Evolutionary conservation across 2,329 filamentous ascomycete species (phyloP).

Genomic region (Nemania abortiva): DNA sequence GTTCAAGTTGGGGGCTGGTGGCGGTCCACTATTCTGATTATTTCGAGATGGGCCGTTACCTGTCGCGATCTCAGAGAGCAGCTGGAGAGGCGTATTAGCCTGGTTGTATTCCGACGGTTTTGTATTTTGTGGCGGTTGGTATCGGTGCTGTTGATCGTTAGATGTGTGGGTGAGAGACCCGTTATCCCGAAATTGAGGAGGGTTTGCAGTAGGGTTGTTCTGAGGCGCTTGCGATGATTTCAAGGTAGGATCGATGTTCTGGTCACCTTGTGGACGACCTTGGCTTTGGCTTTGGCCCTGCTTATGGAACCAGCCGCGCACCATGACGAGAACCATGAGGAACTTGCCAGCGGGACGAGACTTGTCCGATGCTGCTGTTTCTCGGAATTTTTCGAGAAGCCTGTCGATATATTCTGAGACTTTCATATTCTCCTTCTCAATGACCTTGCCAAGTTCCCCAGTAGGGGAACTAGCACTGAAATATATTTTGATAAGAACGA

Average conservation of each 20-base stretch:
- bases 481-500: slow-evolving; percentile 80
- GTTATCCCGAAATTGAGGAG: slow-evolving; percentile 12
- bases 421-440: slow-evolving; percentile 75
- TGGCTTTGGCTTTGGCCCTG: slow-evolving; percentile 44
- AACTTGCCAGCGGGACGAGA: slow-evolving; percentile 78
- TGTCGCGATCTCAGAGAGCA: slow-evolving; percentile 69
- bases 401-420: slow-evolving; percentile 74
- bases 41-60: slow-evolving; percentile 53
- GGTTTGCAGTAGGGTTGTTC: background rate
- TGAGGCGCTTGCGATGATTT: slow-evolving; percentile 23
- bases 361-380: slow-evolving; percentile 71
- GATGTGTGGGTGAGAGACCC: slow-evolving; percentile 19
- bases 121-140: slow-evolving; percentile 39
- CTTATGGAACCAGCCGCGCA: slow-evolving; percentile 76
- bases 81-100: slow-evolving; percentile 66
- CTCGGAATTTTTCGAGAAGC: slow-evolving; percentile 76
- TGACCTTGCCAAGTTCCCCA: slow-evolving; percentile 76
- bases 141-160: slow-evolving; percentile 40
- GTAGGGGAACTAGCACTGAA: slow-evolving; percentile 73
- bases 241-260: slow-evolving; percentile 29
- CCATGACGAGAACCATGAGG: slow-evolving; percentile 75
- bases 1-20: slow-evolving; percentile 41
- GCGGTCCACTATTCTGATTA: slow-evolving; percentile 33
- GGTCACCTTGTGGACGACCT: slow-evolving; percentile 31
- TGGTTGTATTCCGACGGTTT: slow-evolving; percentile 49